phyloP scores from a whole-genome alignment of 1,284 basidiomycete genomes.

The Trichosporon ovoides region DNA sequence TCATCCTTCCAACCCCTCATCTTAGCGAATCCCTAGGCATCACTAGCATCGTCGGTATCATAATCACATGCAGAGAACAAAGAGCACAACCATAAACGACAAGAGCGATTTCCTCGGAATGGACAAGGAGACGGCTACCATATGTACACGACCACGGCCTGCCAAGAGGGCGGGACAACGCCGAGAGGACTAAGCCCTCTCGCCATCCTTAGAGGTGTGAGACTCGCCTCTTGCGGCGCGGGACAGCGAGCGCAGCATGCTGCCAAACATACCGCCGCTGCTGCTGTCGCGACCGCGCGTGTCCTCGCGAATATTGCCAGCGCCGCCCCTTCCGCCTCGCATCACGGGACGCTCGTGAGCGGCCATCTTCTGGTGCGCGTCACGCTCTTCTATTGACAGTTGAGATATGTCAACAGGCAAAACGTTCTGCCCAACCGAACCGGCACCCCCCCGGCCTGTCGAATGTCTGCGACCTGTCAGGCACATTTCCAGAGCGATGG shows the following conservation, averaged over 20 bases:
- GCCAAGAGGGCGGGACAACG: neutral
- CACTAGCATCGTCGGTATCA: neutral
- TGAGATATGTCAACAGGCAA: conserved; percentile 28
- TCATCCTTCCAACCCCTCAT: neutral
- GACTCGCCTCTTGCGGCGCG: conserved; percentile 38
- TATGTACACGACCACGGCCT: neutral
- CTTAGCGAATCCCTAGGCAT: neutral
- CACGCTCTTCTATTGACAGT: conserved; percentile 39
- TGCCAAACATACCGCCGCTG: conserved; percentile 38
- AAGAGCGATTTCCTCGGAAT: neutral
- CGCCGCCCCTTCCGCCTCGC: conserved; percentile 38
- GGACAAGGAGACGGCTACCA: neutral
- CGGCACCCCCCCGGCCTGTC: conserved; percentile 43
- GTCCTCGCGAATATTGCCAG: conserved; percentile 33
- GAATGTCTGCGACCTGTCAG: conserved; percentile 2
- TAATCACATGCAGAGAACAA: conserved; percentile 1
- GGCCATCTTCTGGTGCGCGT: conserved; percentile 39
- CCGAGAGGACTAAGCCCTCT: neutral
- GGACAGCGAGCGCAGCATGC: conserved; percentile 41
- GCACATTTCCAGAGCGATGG: neutral
- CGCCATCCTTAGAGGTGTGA: neutral
- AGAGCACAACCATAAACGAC: neutral
- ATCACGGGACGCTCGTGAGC: conserved; percentile 27
- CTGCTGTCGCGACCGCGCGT: conserved; percentile 32
- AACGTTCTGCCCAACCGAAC: conserved; percentile 31